Percentiles rank a stretch among this genome's conserved stretches.
These are phyloP conservation scores for Chenopodium quinoa DNA, from an alignment of 148 eudicot genomes.

Conservation along the genomic window DNA sequence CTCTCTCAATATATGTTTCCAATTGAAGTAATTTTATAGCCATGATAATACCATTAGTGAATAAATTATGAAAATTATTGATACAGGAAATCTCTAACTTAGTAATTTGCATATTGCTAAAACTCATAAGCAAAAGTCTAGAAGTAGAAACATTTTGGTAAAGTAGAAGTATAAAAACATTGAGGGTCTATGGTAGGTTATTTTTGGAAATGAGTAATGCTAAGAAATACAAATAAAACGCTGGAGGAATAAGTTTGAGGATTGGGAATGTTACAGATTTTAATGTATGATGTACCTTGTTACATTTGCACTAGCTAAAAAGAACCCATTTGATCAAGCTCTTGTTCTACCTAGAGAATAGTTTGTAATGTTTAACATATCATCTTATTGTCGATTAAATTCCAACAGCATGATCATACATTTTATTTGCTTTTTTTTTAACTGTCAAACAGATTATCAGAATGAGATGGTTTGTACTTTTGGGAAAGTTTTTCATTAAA, in stretches of 20 bases:
- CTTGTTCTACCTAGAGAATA: background rate
- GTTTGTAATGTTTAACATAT: no score
- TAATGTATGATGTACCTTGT: background rate
- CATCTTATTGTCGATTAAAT: background rate
- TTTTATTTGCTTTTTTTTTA: no score
- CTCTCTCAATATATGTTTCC: no score
- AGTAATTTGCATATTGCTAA: background rate
- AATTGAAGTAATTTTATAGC: no score
- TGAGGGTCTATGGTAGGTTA: background rate
- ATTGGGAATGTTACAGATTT: background rate
- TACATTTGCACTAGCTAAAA: background rate
- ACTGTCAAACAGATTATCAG: background rate
- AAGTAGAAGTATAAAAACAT: background rate
- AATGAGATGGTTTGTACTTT: background rate
- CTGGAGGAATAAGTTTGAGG: background rate
- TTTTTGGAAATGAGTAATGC: background rate
- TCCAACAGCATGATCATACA: no score
- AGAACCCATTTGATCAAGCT: background rate
- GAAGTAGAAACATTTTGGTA: no score
- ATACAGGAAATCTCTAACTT: background rate
- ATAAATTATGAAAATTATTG: background rate
- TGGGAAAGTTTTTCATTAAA: background rate
- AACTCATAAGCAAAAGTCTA: background rate
- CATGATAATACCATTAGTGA: background rate
- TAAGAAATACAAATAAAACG: background rate